These are phyloP conservation scores for Aaosphaeria arxii DNA, from an alignment of 2,329 filamentous ascomycete genomes.

Conservation along the genomic window DNA sequence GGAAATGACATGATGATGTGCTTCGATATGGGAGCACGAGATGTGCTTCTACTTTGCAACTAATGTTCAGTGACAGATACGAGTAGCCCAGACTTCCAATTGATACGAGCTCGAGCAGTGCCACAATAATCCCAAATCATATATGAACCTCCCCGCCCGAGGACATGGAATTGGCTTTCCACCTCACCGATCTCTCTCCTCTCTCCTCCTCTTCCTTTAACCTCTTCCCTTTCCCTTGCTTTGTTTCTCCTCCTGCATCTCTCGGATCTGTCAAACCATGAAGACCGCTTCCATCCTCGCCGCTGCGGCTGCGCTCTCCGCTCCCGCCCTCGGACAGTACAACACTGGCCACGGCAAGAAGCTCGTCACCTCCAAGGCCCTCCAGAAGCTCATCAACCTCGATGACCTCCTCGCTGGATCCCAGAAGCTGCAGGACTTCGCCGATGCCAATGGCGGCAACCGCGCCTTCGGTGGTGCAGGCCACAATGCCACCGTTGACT, in stretches of 20 bases:
- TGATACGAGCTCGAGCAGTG: too few species aligned
- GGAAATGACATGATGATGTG: too few species aligned
- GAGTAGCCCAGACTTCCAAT: too few species aligned
- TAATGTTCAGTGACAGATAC: too few species aligned
- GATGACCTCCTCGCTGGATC: constrained; percentile 30
- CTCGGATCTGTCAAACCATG: constrained; percentile 14
- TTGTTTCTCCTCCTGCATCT: background rate
- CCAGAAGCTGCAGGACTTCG: constrained; percentile 30
- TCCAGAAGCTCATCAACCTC: constrained; percentile 28
- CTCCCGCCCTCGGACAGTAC: constrained; percentile 11
- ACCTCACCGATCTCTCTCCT: background rate
- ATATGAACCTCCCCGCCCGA: too few species aligned
- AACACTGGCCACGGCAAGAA: constrained; percentile 3
- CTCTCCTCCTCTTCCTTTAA: background rate
- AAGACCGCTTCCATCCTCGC: constrained; percentile 25
- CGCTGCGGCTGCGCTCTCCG: constrained; percentile 8
- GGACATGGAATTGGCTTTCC: too few species aligned
- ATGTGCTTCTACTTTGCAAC: too few species aligned
- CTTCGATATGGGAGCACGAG: too few species aligned
- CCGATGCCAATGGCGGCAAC: constrained; percentile 31
- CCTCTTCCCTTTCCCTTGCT: background rate
- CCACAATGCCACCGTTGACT: constrained; percentile 33
- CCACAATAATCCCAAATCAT: too few species aligned
- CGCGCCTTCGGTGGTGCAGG: constrained; percentile 34
- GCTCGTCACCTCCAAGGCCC: constrained; percentile 15